Conservation (phyloP, 495 filamentous ascomycete species). For the Penicillium desertorum region DNA sequence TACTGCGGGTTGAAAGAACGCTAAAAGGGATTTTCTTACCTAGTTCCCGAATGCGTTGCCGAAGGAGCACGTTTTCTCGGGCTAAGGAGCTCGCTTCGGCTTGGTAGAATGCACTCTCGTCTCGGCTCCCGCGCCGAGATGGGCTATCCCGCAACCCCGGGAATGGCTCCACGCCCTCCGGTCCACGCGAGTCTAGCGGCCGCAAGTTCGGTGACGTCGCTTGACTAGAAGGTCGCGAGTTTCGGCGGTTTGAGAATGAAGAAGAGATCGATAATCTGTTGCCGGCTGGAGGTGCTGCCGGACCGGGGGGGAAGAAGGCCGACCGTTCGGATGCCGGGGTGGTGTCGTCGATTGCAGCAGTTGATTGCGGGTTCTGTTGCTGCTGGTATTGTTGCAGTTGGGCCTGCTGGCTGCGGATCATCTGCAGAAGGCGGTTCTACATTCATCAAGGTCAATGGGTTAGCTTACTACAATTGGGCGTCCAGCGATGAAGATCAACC, state of each 20-base stretch:
- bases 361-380: slow-evolving; percentile 39
- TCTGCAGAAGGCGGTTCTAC: slow-evolving; percentile 84
- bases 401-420: slow-evolving; percentile 84
- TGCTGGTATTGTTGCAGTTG: slow-evolving; percentile 69
- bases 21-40: slow-evolving; percentile 29
- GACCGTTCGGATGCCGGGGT: slow-evolving; percentile 65
- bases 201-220: slow-evolving; percentile 39
- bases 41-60: slow-evolving; percentile 78
- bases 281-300: slow-evolving; percentile 35
- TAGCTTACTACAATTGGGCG: slow-evolving; percentile 1
- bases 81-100: slow-evolving; percentile 84
- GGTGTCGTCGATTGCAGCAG: slow-evolving; percentile 65
- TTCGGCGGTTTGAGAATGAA: slow-evolving; percentile 53
- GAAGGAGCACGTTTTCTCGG: slow-evolving; percentile 93
- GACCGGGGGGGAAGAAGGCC: slow-evolving; percentile 42
- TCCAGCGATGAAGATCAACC: slow-evolving; percentile 18
- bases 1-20: not conserved
- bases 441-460: slow-evolving; percentile 1
- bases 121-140: slow-evolving; percentile 53
- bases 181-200: slow-evolving; percentile 32
- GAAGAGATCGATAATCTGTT: slow-evolving; percentile 38
- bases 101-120: slow-evolving; percentile 87
- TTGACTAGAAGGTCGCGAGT: slow-evolving; percentile 42
- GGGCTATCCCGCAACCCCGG: slow-evolving; percentile 28
- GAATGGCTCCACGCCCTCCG: slow-evolving; percentile 33